Conservation (phyloP, 2,329 filamentous ascomycete species). For the Colletotrichum lini region DNA sequence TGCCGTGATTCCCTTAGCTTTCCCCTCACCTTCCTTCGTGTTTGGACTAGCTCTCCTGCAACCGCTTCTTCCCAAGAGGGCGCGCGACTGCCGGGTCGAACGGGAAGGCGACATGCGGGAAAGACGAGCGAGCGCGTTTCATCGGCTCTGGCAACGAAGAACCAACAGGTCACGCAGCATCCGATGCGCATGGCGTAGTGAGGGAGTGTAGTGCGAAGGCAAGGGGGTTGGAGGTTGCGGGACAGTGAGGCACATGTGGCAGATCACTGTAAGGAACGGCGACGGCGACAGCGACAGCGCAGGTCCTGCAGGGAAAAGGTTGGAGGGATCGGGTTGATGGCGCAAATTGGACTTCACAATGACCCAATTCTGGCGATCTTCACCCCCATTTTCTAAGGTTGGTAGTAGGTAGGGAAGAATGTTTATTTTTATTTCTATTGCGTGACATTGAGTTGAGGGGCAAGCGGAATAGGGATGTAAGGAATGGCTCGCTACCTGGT, state of each 20-base stretch:
- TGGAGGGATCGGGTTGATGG: slow-evolving; percentile 24
- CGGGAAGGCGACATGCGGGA: slow-evolving; percentile 7
- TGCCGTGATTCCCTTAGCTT: neutral
- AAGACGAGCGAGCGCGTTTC: slow-evolving; percentile 19
- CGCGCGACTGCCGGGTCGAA: neutral
- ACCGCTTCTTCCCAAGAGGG: slow-evolving; percentile 4
- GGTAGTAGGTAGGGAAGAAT: neutral
- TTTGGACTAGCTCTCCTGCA: slow-evolving; percentile 11
- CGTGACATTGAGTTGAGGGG: no score
- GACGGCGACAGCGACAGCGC: neutral
- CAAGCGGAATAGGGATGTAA: neutral
- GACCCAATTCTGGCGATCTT: slow-evolving; percentile 35
- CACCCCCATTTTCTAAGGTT: no score
- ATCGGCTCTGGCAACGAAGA: slow-evolving; percentile 25
- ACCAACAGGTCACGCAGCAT: slow-evolving; percentile 20
- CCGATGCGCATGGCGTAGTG: no score
- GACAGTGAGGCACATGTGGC: neutral
- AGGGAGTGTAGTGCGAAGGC: neutral
- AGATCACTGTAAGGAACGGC: slow-evolving; percentile 23
- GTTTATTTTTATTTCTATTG: slow-evolving; percentile 3
- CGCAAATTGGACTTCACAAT: slow-evolving; percentile 21
- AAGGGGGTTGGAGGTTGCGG: neutral
- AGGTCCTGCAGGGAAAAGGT: neutral
- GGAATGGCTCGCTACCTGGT: no score
- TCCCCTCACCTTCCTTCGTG: neutral